A percentile compares a stretch with the other conserved stretches of the same genome.
Evolutionary conservation across 495 filamentous ascomycete species (phyloP).

Genomic region (Thermochaetoides thermophila): DNA sequence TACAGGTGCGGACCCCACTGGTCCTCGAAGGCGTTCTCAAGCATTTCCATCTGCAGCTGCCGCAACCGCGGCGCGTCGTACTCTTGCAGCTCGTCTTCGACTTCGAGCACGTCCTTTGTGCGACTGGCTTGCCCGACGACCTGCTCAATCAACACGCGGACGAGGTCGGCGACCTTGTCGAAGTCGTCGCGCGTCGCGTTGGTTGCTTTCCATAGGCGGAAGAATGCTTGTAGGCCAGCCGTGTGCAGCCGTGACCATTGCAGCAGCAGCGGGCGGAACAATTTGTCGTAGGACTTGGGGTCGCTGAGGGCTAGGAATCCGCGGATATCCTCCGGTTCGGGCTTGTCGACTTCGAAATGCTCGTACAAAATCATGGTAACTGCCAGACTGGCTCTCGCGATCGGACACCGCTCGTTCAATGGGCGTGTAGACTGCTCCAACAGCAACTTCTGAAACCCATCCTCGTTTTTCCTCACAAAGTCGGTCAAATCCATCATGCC

Average conservation of each 20-base stretch:
- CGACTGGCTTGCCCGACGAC: constrained; percentile 73
- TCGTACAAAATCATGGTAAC: constrained; percentile 83
- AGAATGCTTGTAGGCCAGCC: constrained; percentile 73
- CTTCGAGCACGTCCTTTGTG: constrained; percentile 72
- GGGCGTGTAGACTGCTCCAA: constrained; percentile 75
- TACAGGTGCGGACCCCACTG: constrained; percentile 81
- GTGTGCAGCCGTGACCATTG: constrained; percentile 96
- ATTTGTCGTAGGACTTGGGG: constrained; percentile 61
- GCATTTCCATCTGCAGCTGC: constrained; percentile 85
- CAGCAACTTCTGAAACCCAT: constrained; percentile 80
- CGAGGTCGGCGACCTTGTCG: constrained; percentile 77
- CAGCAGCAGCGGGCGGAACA: constrained; percentile 76
- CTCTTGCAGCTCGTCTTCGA: constrained; percentile 76
- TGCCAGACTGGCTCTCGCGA: constrained; percentile 75
- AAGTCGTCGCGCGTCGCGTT: constrained; percentile 76
- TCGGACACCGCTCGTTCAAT: constrained; percentile 61
- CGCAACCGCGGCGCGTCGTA: constrained; percentile 66
- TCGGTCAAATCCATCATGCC: constrained; percentile 97
- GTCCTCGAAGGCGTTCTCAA: constrained; percentile 84
- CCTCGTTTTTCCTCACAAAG: constrained; percentile 79
- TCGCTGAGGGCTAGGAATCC: constrained; percentile 65
- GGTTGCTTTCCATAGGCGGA: constrained; percentile 83
- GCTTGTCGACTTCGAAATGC: constrained; percentile 87
- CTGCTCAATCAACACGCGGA: constrained; percentile 82
- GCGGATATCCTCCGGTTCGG: constrained; percentile 67